Base-by-base conservation (phyloP, 768 basidiomycete species). In the Tulasnella sp. region DNA sequence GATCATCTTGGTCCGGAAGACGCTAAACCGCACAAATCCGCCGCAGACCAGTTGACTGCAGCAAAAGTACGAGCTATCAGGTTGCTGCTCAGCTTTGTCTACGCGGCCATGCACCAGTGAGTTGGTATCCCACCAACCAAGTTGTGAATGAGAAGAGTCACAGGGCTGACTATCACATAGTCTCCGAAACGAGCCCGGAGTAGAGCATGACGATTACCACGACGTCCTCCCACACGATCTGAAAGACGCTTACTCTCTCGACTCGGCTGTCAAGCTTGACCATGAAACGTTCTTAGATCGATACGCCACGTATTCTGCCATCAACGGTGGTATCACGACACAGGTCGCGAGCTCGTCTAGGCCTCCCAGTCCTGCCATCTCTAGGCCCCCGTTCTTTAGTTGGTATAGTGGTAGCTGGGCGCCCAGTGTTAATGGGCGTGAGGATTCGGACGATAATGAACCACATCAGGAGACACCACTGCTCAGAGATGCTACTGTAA, bases 31-130 rank as follows among this genome's bases (percentile, higher is more conserved):
- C 10, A 26, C 42, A 27, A 21, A 1, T 2, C 34, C 3, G 50
- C 34, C 21, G 13, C 45, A 24, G 52, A 38, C 7, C 7, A 43
- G 24, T 30, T 56, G n/a, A 41, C n/a, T 9, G 38, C 65, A 47
- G 68, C 69, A 45, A 96, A 96, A 72, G 76, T 80, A 9, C 80
- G 89, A 64, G 75, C 79, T 23, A 68, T 96, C 50, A 83, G 79
- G 60, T 79, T 89, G 34, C 77, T 80, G 41, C 73, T 85, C 7
- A 78, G 81, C 4, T 91, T 88, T 68, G 82, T 82, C 8, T 85
- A 80, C 67, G 81, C 88, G 53, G 80, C 75, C 15, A 82, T 82
- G 68, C 85, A 95, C 69, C 91, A 93, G 69, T 93, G 51, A 86
- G 90, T 45, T 87, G 83, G 51, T 86, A 91, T 64, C 13, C 47